Percentiles rank a stretch among this genome's conserved stretches.
Evolutionary conservation across 805 yeast species (phyloP).

Genomic region (Ogataea nitratoaversa): DNA sequence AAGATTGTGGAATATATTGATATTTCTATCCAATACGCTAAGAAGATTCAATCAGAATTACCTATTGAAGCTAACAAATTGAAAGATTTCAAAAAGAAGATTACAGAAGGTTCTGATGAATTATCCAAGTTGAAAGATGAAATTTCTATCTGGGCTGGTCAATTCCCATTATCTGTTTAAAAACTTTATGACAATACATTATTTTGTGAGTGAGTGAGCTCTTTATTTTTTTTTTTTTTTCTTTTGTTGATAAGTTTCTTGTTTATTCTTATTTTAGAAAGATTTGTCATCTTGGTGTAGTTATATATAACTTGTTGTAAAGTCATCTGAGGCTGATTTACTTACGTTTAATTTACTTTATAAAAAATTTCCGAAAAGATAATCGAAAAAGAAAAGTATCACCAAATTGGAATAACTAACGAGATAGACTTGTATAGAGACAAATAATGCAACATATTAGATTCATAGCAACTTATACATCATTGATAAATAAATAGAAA

Average conservation of each 20-base stretch:
- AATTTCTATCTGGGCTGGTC: conserved; percentile 88
- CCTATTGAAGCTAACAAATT: conserved; percentile 93
- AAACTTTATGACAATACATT: no score
- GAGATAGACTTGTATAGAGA: no score
- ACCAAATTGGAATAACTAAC: no score
- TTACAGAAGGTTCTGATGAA: conserved; percentile 67
- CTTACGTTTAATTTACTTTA: no score
- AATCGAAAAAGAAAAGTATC: no score
- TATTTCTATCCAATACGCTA: conserved; percentile 72
- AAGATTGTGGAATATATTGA: conserved; percentile 78
- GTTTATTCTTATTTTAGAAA: neutral
- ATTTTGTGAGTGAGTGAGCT: neutral
- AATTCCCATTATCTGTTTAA: conserved; percentile 65
- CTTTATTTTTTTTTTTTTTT: neutral
- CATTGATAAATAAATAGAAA: neutral
- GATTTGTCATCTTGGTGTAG: no score
- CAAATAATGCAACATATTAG: no score
- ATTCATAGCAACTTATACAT: no score
- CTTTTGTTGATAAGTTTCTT: neutral
- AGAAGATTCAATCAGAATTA: conserved; percentile 66
- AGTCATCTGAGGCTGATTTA: no score
- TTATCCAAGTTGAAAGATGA: conserved; percentile 67
- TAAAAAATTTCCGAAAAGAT: no score
- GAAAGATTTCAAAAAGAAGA: conserved; percentile 89
- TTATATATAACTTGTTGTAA: no score